Base-by-base conservation (phyloP, 225 moss, liverwort and hornwort species). In the Physcomitrium patens region DNA sequence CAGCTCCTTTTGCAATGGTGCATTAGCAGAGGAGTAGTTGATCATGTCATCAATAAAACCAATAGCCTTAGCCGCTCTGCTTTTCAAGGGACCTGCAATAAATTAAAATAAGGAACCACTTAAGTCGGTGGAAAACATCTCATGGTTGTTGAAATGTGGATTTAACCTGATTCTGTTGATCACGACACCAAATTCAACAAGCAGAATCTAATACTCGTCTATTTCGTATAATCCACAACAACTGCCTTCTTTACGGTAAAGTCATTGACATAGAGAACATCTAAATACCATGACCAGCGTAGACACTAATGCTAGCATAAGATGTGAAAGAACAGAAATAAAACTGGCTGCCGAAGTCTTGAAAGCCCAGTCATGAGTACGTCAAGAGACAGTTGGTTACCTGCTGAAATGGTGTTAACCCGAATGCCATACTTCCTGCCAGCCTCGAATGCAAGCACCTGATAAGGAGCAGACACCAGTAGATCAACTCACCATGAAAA, bases 31-130 rank as follows among this genome's bases (percentile, higher is more conserved):
- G 11, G 91, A 91, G 69, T 89, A 89, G 19, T 89, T 79, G 75
- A 91, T 89, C 89, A 91, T 91, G 60, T 89, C 83, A 73, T 91
- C 91, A 24, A 91, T 91, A 72, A 91, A 91, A 28, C 89, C 89
- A 14, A 91, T 91, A 43, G 91, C 91, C 78, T 91, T 91, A 2
- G 91, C 91, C 41, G 89, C 89, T 67, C 86, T 87, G 81, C 91
- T 91, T 85, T 91, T 81, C 53, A 93, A 74, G 8, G 91, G 87
- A 67, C 89, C 89, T 89, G 79, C 52, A 76, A 67, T 31, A 63
- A 19, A 7, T 37, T 37, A 7, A 37, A 37, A 37, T 7, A 7
- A 37, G 5, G 24, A 37, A 37, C 31, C 31, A 37, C 4, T 37
- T 7, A 37, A 37, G 7, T 24, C 24, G 1, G 24, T 4, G 31